Evolutionary conservation across 2,329 filamentous ascomycete genomes (phyloP).

Genomic region (Fusarium veterinarium): DNA sequence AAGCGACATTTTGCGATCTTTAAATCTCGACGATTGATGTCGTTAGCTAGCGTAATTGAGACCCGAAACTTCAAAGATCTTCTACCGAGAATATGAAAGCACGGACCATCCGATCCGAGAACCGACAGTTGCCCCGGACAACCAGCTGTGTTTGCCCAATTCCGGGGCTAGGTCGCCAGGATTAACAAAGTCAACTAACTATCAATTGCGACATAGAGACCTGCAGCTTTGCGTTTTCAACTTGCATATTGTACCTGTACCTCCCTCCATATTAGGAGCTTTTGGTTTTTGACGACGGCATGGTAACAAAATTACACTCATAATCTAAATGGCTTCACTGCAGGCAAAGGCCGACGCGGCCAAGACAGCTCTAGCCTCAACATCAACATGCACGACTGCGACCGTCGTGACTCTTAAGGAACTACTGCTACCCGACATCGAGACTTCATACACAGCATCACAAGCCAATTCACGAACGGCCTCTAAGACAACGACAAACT

Average conservation of each 20-base stretch:
- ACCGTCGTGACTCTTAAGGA: slow-evolving; percentile 62
- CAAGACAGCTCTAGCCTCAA: slow-evolving; percentile 65
- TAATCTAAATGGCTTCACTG: slow-evolving; percentile 56
- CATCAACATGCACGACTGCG: slow-evolving; percentile 64
- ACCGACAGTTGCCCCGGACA: slow-evolving; percentile 52
- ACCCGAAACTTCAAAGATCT: slow-evolving; percentile 22
- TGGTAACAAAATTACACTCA: slow-evolving; percentile 47
- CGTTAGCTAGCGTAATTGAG: not conserved
- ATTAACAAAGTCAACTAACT: slow-evolving; percentile 11
- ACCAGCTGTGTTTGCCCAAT: slow-evolving; percentile 50
- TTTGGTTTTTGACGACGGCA: slow-evolving; percentile 47
- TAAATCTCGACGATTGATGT: slow-evolving; percentile 3
- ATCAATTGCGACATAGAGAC: slow-evolving; percentile 31
- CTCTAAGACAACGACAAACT: slow-evolving; percentile 44
- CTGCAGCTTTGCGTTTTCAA: slow-evolving; percentile 38
- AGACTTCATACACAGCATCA: slow-evolving; percentile 41
- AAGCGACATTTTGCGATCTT: slow-evolving; percentile 31
- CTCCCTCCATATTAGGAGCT: slow-evolving; percentile 42
- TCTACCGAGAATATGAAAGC: slow-evolving; percentile 34
- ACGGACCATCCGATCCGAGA: slow-evolving; percentile 37
- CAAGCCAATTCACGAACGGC: slow-evolving; percentile 43
- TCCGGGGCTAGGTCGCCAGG: slow-evolving; percentile 12
- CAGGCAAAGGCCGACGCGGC: slow-evolving; percentile 61
- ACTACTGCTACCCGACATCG: slow-evolving; percentile 54
- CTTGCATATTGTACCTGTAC: slow-evolving; percentile 38